phyloP scores from a whole-genome alignment of 495 filamentous ascomycete species.

The Penicillium malachiteum region DNA sequence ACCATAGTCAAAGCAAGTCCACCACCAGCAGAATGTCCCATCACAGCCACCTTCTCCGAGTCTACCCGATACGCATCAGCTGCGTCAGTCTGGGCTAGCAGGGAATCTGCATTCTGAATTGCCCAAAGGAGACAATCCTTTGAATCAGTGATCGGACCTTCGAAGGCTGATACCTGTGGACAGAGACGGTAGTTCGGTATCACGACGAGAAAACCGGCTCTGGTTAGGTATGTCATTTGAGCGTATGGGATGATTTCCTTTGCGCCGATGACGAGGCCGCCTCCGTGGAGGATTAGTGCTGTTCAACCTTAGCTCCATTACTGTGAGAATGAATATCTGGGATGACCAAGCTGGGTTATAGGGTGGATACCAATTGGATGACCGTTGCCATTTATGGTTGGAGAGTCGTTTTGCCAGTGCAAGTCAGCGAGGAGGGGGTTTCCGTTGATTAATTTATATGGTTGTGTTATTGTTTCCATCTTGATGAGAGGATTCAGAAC shows the following conservation, averaged over 20 bases:
- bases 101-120: neutral
- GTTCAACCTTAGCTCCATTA: neutral
- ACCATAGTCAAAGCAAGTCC: neutral
- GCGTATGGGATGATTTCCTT: neutral
- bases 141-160: neutral
- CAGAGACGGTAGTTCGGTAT: neutral
- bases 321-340: neutral
- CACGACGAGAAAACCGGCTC: neutral
- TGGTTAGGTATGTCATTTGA: neutral
- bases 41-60: neutral
- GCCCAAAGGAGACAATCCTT: neutral
- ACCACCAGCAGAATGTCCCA: neutral
- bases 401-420: neutral
- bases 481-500: no score
- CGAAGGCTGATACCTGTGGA: neutral
- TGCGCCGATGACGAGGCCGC: neutral
- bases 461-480: no score
- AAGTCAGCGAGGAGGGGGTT: neutral
- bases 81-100: neutral
- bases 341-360: neutral
- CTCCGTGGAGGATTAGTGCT: neutral
- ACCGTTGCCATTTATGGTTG: neutral
- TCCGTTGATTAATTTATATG: neutral
- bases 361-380: neutral
- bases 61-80: neutral